Evolutionary conservation across 371 early-diverging fungal species (phyloP).

Genomic region (Actinomucor elegans): DNA sequence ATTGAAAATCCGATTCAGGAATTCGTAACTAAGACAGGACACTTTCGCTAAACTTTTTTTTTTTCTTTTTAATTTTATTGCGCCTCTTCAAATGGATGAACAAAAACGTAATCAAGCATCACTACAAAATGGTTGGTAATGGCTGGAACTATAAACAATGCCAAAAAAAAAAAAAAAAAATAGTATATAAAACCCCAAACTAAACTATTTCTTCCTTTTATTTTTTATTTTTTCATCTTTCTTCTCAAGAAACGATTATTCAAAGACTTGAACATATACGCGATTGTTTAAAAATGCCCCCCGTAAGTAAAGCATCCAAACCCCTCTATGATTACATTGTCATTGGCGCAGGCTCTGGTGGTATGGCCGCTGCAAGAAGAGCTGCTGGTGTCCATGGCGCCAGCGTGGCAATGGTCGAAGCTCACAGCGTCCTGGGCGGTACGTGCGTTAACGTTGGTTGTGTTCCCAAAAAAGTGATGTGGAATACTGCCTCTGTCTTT

Average conservation of each 20-base stretch:
- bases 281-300: constrained; percentile 33
- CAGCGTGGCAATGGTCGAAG: constrained; percentile 89
- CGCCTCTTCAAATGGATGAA: too few relatives aligned
- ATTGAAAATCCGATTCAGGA: too few relatives aligned
- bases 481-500: constrained; percentile 84
- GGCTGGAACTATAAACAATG: too few relatives aligned
- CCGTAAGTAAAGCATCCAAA: constrained; percentile 20
- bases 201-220: too few relatives aligned
- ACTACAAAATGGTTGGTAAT: too few relatives aligned
- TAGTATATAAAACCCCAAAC: too few relatives aligned
- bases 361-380: constrained; percentile 90
- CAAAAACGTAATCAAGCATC: too few relatives aligned
- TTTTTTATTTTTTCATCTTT: background rate
- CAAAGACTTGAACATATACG: constrained; percentile 16
- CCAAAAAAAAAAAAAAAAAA: too few relatives aligned
- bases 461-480: constrained; percentile 99
- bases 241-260: background rate
- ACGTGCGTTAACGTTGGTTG: constrained; percentile 98
- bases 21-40: too few relatives aligned
- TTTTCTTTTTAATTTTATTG: too few relatives aligned
- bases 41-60: too few relatives aligned
- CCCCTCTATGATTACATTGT: constrained; percentile 84
- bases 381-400: constrained; percentile 88
- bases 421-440: constrained; percentile 81
- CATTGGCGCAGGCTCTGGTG: constrained; percentile 88